Evolutionary conservation across 2,329 filamentous ascomycete genomes (phyloP), one percentile per base, ranked within the genome.

Genomic region (Nemania bipapillata): DNA sequence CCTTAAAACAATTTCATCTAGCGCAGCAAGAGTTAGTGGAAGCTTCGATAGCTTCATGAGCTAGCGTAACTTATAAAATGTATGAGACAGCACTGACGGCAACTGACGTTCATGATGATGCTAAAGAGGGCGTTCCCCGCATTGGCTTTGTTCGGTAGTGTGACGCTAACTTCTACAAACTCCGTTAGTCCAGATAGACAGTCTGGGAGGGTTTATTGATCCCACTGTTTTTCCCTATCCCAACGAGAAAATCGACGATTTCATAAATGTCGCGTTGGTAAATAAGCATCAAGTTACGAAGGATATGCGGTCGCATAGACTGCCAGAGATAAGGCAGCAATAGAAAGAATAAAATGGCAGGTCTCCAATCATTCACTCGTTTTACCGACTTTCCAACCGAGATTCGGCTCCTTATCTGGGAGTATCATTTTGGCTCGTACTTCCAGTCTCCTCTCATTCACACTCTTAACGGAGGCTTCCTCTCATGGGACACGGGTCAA

Each of bases 361-460:
- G 32, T 26, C 17, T 15, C 0, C 8, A 35, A 50, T 63, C 59
- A 5, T 66, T 71, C 28, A 26, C 45, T 50, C 63, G 59, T 37
- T 71, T 71, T 59, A 8, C 42, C 37, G 63, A 71, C 20, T 40
- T 71, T 12, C 69, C 63, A n/a, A 28, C 56, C 7, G 69, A 71
- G 52, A 65, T 71, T 40, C 63, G 69, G 12, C 63, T 66, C 49
- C 56, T 69, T 40, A 67, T 69, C 37, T 71, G 69, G 69, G 37
- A 62, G 28, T 32, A 62, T 4, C 64, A 71, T 52, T 71, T 71
- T 28, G 35, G 57, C 47, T 64, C 66, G 8, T 69, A 69, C 45
- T 66, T 66, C 60, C 40, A 66, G 20, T 24, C 63, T 12, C 63
- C 69, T 15, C 30, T 42, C 5, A 45, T 67, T 17, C 66, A 65